Evolutionary conservation across 371 early-diverging fungal genomes (phyloP).

Genomic region (Zopfochytrium polystomum): DNA sequence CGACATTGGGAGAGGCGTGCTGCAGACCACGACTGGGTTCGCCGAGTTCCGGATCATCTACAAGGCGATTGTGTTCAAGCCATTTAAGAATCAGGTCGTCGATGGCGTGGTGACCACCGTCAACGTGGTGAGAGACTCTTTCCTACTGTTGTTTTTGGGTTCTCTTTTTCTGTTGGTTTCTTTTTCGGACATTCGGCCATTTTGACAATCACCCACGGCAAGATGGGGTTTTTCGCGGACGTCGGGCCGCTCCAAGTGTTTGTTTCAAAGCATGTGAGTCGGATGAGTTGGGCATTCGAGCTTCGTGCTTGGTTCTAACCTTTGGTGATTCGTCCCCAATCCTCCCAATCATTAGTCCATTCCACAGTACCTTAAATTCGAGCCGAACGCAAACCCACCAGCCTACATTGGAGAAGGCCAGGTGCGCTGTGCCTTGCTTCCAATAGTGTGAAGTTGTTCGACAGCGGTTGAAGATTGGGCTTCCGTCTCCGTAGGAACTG

Average conservation of each 20-base stretch:
- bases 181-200: too few relatives aligned
- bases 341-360: constrained; percentile 63
- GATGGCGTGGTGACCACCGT: constrained; percentile 94
- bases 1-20: constrained; percentile 78
- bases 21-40: constrained; percentile 81
- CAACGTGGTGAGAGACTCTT: constrained; percentile 67
- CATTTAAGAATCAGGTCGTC: constrained; percentile 95
- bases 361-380: constrained; percentile 85
- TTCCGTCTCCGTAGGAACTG: constrained; percentile 13
- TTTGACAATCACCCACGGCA: too few relatives aligned
- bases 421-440: constrained; percentile 41
- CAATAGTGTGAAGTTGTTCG: too few relatives aligned
- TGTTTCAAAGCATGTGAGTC: constrained; percentile 81
- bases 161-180: background rate
- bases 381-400: constrained; percentile 82
- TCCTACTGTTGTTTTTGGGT: background rate
- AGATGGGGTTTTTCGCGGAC: constrained; percentile 97
- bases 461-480: too few relatives aligned
- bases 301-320: background rate
- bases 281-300: background rate
- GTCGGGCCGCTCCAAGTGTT: constrained; percentile 97
- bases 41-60: constrained; percentile 94
- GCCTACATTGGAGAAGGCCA: constrained; percentile 82
- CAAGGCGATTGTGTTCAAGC: constrained; percentile 96
- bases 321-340: constrained; percentile 1